Base-by-base conservation (phyloP, 2,329 filamentous ascomycete species). In the Colletotrichum orchidophilum region DNA sequence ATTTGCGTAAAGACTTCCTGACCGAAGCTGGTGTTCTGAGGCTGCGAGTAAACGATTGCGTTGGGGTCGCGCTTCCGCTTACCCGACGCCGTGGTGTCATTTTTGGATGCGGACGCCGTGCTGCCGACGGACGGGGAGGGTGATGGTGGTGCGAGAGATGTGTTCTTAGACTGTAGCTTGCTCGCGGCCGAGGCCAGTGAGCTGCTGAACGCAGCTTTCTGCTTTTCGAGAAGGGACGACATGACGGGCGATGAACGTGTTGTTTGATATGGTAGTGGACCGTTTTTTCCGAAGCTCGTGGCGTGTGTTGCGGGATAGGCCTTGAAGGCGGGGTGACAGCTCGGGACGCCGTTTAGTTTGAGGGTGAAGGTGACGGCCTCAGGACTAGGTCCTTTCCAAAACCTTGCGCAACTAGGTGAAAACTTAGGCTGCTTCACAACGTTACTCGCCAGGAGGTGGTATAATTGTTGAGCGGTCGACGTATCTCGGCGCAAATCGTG, bases 1-100 rank as follows among this genome's bases (percentile, higher is more conserved):
- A 98, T 92, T 80, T 97, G 94, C 13, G 95, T 97, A 85, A 94
- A 92, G 80, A 96, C 91, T 81, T 96, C 92, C 71, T 87, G 87
- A 75, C 95, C 94, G 63, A 92, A 93, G 78, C 92, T 92, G 18
- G 91, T 94, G 77, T 92, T 91, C 74, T 89, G 88, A 24, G 93
- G 93, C 83, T 95, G 94, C 66, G 93, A 95, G 82, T 91, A 96
- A 63, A 93, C 86, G 13, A 87, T 84, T 57, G 86, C 85, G 5
- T 80, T 81, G 50, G 81, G 79, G 74, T 90, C 88, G 77, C 88
- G 86, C 81, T 92, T 91, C 72, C 86, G 86, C 80, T 90, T 91
- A 66, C 88, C 88, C 59, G 90, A 87, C 9, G 91, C 87, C 18
- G 93, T 93, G 72, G 91, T 90, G 57, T 90, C 88, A 21, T 81